Evolutionary conservation across 257 asterid genomes (phyloP).

Genomic region (Primulina tabacum): DNA sequence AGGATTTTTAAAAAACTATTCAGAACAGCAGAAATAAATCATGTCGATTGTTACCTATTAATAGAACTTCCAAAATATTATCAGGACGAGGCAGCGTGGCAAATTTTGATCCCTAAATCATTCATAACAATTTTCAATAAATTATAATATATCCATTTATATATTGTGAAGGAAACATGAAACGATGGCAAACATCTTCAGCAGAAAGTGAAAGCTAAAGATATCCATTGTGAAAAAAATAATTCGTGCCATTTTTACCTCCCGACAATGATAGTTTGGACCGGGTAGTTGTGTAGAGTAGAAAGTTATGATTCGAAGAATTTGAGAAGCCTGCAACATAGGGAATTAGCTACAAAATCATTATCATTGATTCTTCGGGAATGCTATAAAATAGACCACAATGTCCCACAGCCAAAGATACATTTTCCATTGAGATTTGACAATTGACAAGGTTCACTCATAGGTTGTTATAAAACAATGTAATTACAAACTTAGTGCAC

Average conservation of each 20-base stretch:
- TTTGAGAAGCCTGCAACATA: constrained; percentile 72
- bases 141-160: background rate
- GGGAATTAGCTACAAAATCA: background rate
- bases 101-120: constrained; percentile 83
- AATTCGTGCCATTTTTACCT: constrained; percentile 42
- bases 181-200: background rate
- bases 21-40: constrained; percentile 10
- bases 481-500: background rate
- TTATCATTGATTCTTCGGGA: constrained; percentile 2
- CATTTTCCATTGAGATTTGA: background rate
- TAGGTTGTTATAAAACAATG: too few species aligned
- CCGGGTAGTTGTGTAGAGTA: constrained; percentile 98
- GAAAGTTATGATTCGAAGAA: constrained; percentile 83
- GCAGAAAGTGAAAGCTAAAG: background rate
- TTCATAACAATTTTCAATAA: constrained; percentile 22
- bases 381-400: background rate
- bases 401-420: background rate
- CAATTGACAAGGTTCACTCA: background rate
- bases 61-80: constrained; percentile 52
- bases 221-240: background rate
- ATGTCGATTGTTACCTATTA: constrained; percentile 48
- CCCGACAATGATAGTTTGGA: constrained; percentile 97
- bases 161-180: constrained; percentile 2
- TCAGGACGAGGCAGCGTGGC: constrained; percentile 87
- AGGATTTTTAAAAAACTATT: background rate